Percentiles rank a stretch among this genome's conserved stretches.
phyloP scores from a whole-genome alignment of 1,284 basidiomycete genomes.

The Anthracocystis walkeri region DNA sequence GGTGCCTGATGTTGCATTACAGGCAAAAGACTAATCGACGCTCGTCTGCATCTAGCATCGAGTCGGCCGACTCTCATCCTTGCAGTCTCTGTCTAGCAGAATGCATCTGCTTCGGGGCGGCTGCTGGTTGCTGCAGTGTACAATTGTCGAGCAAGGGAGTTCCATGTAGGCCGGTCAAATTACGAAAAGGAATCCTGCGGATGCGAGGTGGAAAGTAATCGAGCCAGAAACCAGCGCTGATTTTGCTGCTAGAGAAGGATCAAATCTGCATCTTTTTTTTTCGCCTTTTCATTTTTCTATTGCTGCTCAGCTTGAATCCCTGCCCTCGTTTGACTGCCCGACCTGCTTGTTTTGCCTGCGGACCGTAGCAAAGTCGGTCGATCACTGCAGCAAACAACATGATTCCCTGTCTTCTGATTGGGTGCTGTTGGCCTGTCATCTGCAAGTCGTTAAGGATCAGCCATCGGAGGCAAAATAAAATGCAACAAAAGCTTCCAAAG shows the following conservation, averaged over 20 bases:
- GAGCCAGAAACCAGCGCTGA: constrained; percentile 12
- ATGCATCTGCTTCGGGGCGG: neutral
- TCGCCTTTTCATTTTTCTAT: constrained; percentile 4
- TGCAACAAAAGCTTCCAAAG: neutral
- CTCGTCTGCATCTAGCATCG: neutral
- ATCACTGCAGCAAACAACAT: constrained; percentile 35
- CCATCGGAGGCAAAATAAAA: constrained; percentile 1
- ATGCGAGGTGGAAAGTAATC: constrained; percentile 20
- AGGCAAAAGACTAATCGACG: neutral
- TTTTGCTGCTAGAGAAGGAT: constrained; percentile 35
- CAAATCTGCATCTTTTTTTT: constrained; percentile 25
- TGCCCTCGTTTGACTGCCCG: constrained; percentile 3
- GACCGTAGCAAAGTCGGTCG: constrained; percentile 29
- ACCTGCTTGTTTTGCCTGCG: neutral
- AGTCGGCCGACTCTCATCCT: neutral
- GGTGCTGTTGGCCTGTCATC: neutral
- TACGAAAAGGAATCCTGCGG: neutral
- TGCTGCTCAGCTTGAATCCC: neutral
- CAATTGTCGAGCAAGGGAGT: neutral
- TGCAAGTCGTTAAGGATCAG: neutral
- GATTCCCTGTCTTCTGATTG: constrained; percentile 21
- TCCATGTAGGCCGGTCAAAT: constrained; percentile 1
- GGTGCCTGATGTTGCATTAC: too few species aligned
- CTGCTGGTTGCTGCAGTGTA: neutral
- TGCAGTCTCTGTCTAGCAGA: neutral